A percentile compares a stretch with the other conserved stretches of the same genome.
Conservation (phyloP, 139 green algal species). For the Yamagishiella unicocca region DNA sequence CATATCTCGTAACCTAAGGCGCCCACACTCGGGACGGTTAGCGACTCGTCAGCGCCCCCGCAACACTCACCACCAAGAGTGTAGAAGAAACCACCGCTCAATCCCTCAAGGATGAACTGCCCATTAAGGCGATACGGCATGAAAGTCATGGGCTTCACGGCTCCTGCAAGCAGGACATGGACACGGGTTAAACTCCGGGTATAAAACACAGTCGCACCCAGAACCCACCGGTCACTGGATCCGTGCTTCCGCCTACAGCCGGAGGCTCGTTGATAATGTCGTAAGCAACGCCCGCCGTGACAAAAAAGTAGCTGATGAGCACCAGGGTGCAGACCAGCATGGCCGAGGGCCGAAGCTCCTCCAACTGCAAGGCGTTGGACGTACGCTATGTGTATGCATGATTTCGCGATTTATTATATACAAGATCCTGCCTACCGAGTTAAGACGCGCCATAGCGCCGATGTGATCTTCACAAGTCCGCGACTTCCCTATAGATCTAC, state of each 20-base stretch:
- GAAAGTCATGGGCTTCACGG: constrained; percentile 66
- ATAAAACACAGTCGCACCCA: neutral
- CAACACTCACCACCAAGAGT: constrained; percentile 67
- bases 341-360: constrained; percentile 29
- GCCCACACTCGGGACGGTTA: too few species aligned
- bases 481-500: too few species aligned
- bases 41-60: too few species aligned
- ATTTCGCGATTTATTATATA: neutral
- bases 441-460: neutral
- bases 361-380: constrained; percentile 14
- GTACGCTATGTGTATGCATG: neutral
- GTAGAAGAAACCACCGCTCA: constrained; percentile 77
- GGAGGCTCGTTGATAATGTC: constrained; percentile 73
- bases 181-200: neutral
- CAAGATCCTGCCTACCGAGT: neutral
- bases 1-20: neutral
- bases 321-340: constrained; percentile 59
- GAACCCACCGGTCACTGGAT: constrained; percentile 54
- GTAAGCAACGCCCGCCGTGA: constrained; percentile 64
- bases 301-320: constrained; percentile 64
- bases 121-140: constrained; percentile 74
- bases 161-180: constrained; percentile 42
- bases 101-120: constrained; percentile 80
- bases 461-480: neutral
- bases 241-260: constrained; percentile 49